Evolutionary conservation across 2,329 filamentous ascomycete genomes (phyloP).

Genomic region (Ascocoryne sarcoides): DNA sequence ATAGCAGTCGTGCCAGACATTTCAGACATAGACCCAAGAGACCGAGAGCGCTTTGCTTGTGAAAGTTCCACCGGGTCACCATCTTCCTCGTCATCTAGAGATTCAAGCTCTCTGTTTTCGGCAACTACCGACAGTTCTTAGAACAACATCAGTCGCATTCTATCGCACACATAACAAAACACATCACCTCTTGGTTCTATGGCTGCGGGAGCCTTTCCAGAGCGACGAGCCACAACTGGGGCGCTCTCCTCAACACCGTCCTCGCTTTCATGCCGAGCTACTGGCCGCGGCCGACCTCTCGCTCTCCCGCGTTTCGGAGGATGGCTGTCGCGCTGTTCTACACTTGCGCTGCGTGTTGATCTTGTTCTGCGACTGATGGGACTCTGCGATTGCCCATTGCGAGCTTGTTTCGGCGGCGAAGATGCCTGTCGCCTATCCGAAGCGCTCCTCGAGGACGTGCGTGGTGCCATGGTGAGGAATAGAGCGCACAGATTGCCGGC

Average conservation of each 20-base stretch:
- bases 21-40: constrained; percentile 14
- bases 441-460: too few relatives aligned
- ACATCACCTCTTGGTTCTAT: too few relatives aligned
- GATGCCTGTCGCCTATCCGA: too few relatives aligned
- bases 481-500: too few relatives aligned
- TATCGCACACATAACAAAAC: too few relatives aligned
- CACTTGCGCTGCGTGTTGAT: constrained; percentile 32
- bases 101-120: constrained; percentile 16
- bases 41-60: constrained; percentile 7
- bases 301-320: constrained; percentile 3
- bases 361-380: constrained; percentile 18
- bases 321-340: constrained; percentile 24
- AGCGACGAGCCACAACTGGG: constrained; percentile 13
- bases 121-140: constrained; percentile 23
- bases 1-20: constrained; percentile 21
- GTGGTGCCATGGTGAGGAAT: too few relatives aligned
- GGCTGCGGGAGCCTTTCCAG: constrained; percentile 13
- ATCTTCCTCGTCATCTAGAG: constrained; percentile 1
- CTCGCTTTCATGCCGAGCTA: constrained; percentile 16
- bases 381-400: constrained; percentile 11
- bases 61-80: too few relatives aligned
- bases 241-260: constrained; percentile 18
- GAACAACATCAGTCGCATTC: too few relatives aligned
- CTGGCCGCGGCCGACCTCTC: constrained; percentile 3
- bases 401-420: constrained; percentile 20